phyloP scores from a whole-genome alignment of 805 yeast genomes.

The Saturnispora serradocipensis region DNA sequence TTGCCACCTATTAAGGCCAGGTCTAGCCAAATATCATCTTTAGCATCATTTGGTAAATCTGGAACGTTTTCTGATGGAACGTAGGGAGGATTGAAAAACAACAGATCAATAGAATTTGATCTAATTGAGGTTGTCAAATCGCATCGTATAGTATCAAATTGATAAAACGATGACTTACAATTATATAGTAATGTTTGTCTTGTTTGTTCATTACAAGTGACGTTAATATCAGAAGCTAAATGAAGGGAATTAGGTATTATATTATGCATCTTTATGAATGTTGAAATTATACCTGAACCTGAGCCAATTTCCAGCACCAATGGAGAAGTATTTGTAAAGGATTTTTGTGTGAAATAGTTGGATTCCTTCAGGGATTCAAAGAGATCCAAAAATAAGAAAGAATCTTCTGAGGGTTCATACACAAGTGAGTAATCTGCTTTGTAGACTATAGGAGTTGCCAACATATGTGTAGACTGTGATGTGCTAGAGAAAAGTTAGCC shows the following conservation, averaged over 20 bases:
- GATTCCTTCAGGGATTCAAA: slow-evolving; percentile 48
- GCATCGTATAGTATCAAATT: slow-evolving; percentile 45
- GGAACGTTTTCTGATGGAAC: slow-evolving; percentile 86
- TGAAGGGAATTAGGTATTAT: slow-evolving; percentile 46
- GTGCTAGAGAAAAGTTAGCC: not conserved
- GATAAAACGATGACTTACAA: slow-evolving; percentile 11
- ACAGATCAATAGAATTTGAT: slow-evolving; percentile 46
- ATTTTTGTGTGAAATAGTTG: slow-evolving; percentile 22
- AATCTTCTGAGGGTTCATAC: slow-evolving; percentile 93
- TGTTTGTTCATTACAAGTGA: slow-evolving; percentile 58
- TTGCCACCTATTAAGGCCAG: slow-evolving; percentile 84
- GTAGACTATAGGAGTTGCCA: slow-evolving; percentile 63
- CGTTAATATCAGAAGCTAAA: slow-evolving; percentile 73
- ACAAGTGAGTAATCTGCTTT: slow-evolving; percentile 59
- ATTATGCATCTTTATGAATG: slow-evolving; percentile 52
- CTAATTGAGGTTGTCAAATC: slow-evolving; percentile 46
- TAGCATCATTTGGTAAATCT: slow-evolving; percentile 33
- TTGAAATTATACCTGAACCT: slow-evolving; percentile 83
- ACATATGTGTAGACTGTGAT: slow-evolving; percentile 35
- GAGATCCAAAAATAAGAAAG: slow-evolving; percentile 73
- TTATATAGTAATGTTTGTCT: slow-evolving; percentile 30
- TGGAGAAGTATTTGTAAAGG: slow-evolving; percentile 32
- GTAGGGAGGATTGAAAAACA: slow-evolving; percentile 92
- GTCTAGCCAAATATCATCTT: slow-evolving; percentile 68
- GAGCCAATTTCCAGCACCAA: slow-evolving; percentile 78